Evolutionary conservation across 495 filamentous ascomycete genomes (phyloP), one percentile per base, ranked within the genome.

Genomic region (Penicillium cinerascens): DNA sequence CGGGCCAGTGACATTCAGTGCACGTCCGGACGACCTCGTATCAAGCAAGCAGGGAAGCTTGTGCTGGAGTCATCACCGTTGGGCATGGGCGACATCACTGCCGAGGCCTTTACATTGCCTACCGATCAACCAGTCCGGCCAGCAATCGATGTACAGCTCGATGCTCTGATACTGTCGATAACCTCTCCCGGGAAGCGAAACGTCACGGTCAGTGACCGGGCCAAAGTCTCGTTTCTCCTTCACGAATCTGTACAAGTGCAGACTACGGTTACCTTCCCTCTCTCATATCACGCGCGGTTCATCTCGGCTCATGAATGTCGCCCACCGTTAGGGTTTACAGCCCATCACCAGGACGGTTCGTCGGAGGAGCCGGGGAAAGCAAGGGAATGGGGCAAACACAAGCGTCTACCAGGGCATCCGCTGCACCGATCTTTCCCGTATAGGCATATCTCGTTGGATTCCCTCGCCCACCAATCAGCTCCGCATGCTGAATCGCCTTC

Each of bases 271-370:
- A 70, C 72, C 6, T 77, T 81, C 39, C 59, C 74, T 3, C 61
- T 88, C 44, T 64, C 63, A n/a, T 78, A 86, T 56, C 83, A 87
- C 54, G 78, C 86, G 38, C 77, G 79, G 55, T 87, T 87, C 60
- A 72, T 87, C 39, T 84, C 85, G 7, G 80, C 81, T 0, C 81
- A 86, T 48, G 82, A 82, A 42, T 88, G 85, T 42, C 78, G 78
- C 4, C 77, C 81, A 6, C 83, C 84, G 2, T 70, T 68, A 7
- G 76, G 70, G 0, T 50, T 62, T 23, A 54, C 67, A 15, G 54
- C 54, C 4, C 55, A 56, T 18, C 56, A 54, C 16, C 47, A 49
- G 15, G 13, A 26, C 45, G 25, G 25, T 15, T 41, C 44, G 10
- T 20, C 25, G 42, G 21, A 42, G 39, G 23, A 13, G 36, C 10